Evolutionary conservation across 2,329 filamentous ascomycete genomes (phyloP), one percentile per base, ranked within the genome.

Genomic region (Trichoderma atrobrunneum): DNA sequence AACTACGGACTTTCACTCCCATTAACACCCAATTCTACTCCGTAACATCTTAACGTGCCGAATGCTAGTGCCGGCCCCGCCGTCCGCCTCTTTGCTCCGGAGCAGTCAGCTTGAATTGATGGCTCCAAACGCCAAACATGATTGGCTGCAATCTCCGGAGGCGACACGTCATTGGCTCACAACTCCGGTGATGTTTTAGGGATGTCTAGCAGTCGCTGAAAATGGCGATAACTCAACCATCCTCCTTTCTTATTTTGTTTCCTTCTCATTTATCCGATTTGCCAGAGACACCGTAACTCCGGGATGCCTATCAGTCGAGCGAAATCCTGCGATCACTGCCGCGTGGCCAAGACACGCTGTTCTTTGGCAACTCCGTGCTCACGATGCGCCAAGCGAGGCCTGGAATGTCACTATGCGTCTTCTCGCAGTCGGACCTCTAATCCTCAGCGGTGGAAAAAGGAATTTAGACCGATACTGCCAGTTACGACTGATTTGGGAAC

Each of bases 311-410:
- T 24, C 18, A 70, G 39, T 28, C 26, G 59, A 56, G 68, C 39
- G 16, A 70, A 64, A 32, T 70, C 68, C 30, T 70, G 68, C 68
- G 24, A 64, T 8, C 26, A 62, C 5, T 70, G 68, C 39, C 68
- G 68, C 18, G 56, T 32, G 30, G 68, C 68, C 39, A 70, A 70
- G 54, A 32, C 68, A 28, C 36, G 68, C 32, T 70, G 59, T 21
- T 70, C 68, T 14, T 48, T 64, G 39, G 48, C 68, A 3, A 36
- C 43, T 64, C 68, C 68, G 24, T 70, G 68, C 16, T 64, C 21
- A 11, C 39, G 68, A 12, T 70, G 67, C 30, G 54, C 34, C 36
- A 61, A 54, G 34, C 67, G 67, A 18, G 30, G 26, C 8, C 54
- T 70, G 3, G 28, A 63, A 2, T 70, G 67, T 18, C 59, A 54